phyloP scores from a whole-genome alignment of 306 rosid species.

The Sindora glabra region DNA sequence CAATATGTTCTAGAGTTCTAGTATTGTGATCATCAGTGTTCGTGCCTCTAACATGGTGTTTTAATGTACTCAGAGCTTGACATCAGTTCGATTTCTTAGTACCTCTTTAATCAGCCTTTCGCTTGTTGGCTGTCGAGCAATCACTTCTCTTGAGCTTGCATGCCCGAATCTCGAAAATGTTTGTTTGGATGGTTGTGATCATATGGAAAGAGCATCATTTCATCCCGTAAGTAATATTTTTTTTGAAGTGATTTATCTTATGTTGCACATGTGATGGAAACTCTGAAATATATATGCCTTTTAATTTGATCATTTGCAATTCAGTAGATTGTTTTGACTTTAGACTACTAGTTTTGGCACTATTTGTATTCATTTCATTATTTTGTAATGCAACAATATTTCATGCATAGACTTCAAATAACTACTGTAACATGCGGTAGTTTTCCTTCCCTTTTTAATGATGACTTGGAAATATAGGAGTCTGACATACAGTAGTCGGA shows the following conservation, averaged over 20 bases:
- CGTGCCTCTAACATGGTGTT: conserved; percentile 12
- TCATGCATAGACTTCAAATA: too few relatives aligned
- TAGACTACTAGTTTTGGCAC: too few relatives aligned
- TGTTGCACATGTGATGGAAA: background rate
- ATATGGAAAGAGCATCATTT: conserved; percentile 79
- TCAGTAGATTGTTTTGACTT: too few relatives aligned
- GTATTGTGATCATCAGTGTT: background rate
- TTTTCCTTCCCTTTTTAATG: too few relatives aligned
- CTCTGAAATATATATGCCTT: too few relatives aligned
- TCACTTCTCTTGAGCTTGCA: conserved; percentile 68
- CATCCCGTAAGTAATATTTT: conserved; percentile 64
- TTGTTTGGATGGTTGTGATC: conserved; percentile 95
- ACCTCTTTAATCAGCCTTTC: conserved; percentile 72
- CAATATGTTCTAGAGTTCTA: too few relatives aligned
- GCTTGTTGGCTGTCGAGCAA: conserved; percentile 85
- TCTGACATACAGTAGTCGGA: background rate
- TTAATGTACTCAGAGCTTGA: conserved; percentile 64
- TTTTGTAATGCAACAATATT: too few relatives aligned
- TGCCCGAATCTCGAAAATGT: conserved; percentile 85
- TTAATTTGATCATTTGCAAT: too few relatives aligned
- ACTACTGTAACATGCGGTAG: too few relatives aligned
- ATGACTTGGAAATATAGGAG: too few relatives aligned
- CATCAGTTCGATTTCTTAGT: conserved; percentile 70
- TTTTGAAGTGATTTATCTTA: background rate
- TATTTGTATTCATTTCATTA: too few relatives aligned